Conservation (phyloP, 2,329 filamentous ascomycete species). For the Sporothrix pseudoabietina region DNA sequence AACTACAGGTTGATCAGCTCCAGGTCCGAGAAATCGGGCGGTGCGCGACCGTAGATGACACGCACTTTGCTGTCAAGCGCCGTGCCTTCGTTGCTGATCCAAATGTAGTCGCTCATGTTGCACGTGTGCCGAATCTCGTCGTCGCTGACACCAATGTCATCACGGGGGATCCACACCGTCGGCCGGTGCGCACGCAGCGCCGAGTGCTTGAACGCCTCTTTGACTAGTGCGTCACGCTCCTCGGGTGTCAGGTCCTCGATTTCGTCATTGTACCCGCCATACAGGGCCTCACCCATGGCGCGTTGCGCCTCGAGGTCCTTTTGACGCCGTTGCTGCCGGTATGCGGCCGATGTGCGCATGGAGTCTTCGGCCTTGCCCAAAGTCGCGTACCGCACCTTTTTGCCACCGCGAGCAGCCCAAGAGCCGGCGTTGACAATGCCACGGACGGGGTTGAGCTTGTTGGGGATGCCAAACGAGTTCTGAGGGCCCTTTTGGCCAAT, state of each 20-base stretch:
- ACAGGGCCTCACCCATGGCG: conserved; percentile 77
- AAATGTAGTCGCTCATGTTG: conserved; percentile 75
- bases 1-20: conserved; percentile 76
- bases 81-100: conserved; percentile 93
- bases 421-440: conserved; percentile 52
- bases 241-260: conserved; percentile 91
- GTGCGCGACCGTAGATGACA: conserved; percentile 81
- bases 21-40: conserved; percentile 85
- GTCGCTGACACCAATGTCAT: conserved; percentile 86
- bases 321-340: conserved; percentile 52
- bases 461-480: conserved; percentile 35
- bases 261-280: conserved; percentile 85
- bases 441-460: conserved; percentile 47
- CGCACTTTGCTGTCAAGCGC: conserved; percentile 80
- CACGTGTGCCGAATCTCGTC: conserved; percentile 84
- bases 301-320: conserved; percentile 72
- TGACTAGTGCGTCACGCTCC: conserved; percentile 81
- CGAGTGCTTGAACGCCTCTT: conserved; percentile 86
- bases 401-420: conserved; percentile 53
- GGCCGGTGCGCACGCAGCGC: conserved; percentile 83
- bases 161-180: conserved; percentile 89
- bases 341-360: conserved; percentile 50
- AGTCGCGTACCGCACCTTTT: conserved; percentile 52
- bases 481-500: conserved; percentile 34
- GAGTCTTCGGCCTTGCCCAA: conserved; percentile 47